Conservation (phyloP, 768 basidiomycete species). For the Rickenella mellea region DNA sequence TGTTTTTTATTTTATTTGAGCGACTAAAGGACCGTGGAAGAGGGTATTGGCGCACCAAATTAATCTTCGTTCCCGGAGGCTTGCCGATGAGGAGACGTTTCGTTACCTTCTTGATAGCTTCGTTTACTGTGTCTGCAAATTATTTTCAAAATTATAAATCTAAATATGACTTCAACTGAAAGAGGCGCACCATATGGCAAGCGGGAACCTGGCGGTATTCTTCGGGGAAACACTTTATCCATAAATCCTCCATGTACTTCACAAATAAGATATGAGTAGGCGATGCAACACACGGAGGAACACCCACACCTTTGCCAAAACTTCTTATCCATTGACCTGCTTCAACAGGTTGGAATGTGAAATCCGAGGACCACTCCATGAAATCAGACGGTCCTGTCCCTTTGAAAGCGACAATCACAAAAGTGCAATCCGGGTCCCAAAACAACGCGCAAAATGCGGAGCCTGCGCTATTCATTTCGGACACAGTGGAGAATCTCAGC, state of each 20-base stretch:
- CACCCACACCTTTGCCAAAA: conserved; percentile 8
- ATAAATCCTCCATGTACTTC: conserved; percentile 12
- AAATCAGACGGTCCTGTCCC: conserved; percentile 13
- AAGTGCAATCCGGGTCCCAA: conserved; percentile 11
- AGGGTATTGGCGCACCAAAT: conserved; percentile 8
- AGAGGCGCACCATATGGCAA: conserved; percentile 12
- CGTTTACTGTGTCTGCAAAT: conserved; percentile 10
- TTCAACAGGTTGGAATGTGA: conserved; percentile 9
- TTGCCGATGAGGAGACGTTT: conserved; percentile 6
- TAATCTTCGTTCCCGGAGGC: conserved; percentile 9
- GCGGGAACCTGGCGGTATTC: conserved; percentile 7
- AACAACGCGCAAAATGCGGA: conserved; percentile 13
- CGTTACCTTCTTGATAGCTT: conserved; percentile 9
- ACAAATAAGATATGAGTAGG: background rate
- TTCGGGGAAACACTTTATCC: conserved; percentile 10
- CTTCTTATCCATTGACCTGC: conserved; percentile 12
- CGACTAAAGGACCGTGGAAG: background rate
- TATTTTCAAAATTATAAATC: background rate
- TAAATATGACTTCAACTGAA: background rate
- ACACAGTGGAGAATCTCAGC: conserved; percentile 10
- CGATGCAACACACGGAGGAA: background rate
- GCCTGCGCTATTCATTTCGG: conserved; percentile 10
- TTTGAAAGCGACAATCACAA: conserved; percentile 13
- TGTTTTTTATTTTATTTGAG: background rate
- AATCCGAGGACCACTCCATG: conserved; percentile 13